phyloP scores from a whole-genome alignment of 2,329 filamentous ascomycete genomes.

The Aureobasidium uvarum region DNA sequence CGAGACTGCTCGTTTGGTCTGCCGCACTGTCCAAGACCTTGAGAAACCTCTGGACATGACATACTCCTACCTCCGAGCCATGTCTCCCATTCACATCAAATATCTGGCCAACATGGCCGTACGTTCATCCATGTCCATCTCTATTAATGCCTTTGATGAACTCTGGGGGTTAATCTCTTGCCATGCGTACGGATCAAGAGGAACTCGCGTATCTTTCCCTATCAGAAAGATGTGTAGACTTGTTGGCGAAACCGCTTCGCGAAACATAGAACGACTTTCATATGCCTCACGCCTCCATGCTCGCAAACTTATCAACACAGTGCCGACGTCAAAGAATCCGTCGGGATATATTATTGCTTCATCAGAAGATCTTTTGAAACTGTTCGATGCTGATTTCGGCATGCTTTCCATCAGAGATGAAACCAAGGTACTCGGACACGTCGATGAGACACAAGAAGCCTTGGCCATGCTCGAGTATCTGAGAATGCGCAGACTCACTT shows the following conservation, averaged over 20 bases:
- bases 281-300: conserved; percentile 83
- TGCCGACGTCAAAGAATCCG: conserved; percentile 75
- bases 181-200: conserved; percentile 71
- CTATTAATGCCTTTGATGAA: conserved; percentile 80
- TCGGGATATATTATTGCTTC: conserved; percentile 89
- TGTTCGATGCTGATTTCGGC: conserved; percentile 87
- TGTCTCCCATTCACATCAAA: conserved; percentile 87
- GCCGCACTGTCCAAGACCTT: conserved; percentile 69
- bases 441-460: conserved; percentile 77
- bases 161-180: conserved; percentile 88
- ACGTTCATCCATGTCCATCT: conserved; percentile 92
- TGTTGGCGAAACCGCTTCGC: conserved; percentile 78
- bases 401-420: conserved; percentile 82
- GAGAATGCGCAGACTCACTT: conserved; percentile 69
- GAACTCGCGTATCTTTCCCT: conserved; percentile 89
- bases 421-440: conserved; percentile 75
- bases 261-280: conserved; percentile 83
- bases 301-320: conserved; percentile 82
- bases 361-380: conserved; percentile 75
- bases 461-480: conserved; percentile 83
- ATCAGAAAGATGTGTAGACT: conserved; percentile 90
- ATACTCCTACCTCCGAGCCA: conserved; percentile 79
- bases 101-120: conserved; percentile 88
- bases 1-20: conserved; percentile 76
- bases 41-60: conserved; percentile 77